A percentile compares a stretch with the other conserved stretches of the same genome.
Evolutionary conservation across 2,329 filamentous ascomycete species (phyloP).

Genomic region (Chaetomiaceae sp.): DNA sequence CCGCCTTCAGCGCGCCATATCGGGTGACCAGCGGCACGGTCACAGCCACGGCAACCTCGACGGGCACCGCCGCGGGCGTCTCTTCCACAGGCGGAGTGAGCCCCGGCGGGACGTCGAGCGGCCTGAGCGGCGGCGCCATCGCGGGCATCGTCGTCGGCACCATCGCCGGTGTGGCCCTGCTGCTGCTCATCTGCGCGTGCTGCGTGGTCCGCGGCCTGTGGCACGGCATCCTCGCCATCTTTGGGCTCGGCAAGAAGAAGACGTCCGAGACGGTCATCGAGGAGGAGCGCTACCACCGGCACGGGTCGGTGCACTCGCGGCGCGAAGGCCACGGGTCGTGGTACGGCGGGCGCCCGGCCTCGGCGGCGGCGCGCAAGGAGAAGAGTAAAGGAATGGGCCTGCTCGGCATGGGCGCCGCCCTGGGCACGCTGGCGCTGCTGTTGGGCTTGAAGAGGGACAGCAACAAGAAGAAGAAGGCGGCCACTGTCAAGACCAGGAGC

Average conservation of each 20-base stretch:
- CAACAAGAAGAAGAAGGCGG: constrained; percentile 41
- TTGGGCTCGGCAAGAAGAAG: constrained; percentile 54
- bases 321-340: constrained; percentile 55
- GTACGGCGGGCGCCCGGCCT: constrained; percentile 45
- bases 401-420: constrained; percentile 49
- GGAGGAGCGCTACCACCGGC: constrained; percentile 57
- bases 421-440: constrained; percentile 49
- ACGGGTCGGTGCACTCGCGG: constrained; percentile 32
- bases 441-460: constrained; percentile 51
- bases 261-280: constrained; percentile 46
- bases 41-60: constrained; percentile 47
- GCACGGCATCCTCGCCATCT: constrained; percentile 54
- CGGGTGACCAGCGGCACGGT: constrained; percentile 52
- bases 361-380: constrained; percentile 43
- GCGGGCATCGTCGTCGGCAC: constrained; percentile 76
- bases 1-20: constrained; percentile 48
- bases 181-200: constrained; percentile 70
- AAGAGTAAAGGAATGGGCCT: constrained; percentile 48
- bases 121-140: constrained; percentile 67
- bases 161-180: constrained; percentile 61
- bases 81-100: constrained; percentile 51
- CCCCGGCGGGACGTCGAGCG: constrained; percentile 35
- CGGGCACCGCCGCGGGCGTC: constrained; percentile 41
- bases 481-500: constrained; percentile 40
- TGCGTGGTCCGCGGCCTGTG: constrained; percentile 62